Percentiles rank a stretch among this genome's conserved stretches.
Conservation (phyloP, 1,284 basidiomycete genomes). For the Apiotrichum domesticum region DNA sequence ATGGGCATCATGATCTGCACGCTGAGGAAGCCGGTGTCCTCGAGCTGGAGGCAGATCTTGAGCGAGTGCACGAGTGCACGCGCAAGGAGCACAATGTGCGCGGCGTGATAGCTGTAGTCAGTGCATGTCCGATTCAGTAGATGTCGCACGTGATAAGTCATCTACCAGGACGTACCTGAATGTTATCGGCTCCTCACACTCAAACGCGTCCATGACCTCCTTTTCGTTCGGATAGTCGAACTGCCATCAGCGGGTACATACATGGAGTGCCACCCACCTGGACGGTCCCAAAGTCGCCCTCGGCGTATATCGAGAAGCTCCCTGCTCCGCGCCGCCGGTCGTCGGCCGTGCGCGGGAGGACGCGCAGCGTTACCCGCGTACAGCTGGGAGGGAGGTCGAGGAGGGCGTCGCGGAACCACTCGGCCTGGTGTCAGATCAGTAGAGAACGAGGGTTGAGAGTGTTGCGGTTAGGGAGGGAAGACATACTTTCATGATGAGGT, state of each 20-base stretch:
- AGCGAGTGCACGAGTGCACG: constrained; percentile 70
- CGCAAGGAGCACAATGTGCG: constrained; percentile 62
- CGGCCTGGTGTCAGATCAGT: constrained; percentile 55
- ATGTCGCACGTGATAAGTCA: no score
- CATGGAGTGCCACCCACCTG: constrained; percentile 53
- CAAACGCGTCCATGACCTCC: constrained; percentile 81
- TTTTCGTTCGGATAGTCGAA: constrained; percentile 89
- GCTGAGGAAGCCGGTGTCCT: constrained; percentile 68
- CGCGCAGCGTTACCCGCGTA: constrained; percentile 73
- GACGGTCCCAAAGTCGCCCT: constrained; percentile 71
- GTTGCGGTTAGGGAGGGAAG: no score
- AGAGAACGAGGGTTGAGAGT: not conserved
- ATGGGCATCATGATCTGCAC: constrained; percentile 78
- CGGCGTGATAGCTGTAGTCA: constrained; percentile 64
- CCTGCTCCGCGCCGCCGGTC: constrained; percentile 28
- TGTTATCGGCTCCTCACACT: constrained; percentile 61
- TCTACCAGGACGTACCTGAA: constrained; percentile 58
- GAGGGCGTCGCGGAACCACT: constrained; percentile 86
- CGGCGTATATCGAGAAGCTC: constrained; percentile 68
- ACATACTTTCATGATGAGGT: constrained; percentile 76
- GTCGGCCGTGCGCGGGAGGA: constrained; percentile 49
- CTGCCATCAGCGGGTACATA: constrained; percentile 45
- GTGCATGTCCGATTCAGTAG: not conserved
- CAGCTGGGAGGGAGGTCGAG: constrained; percentile 79
- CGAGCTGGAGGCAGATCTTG: constrained; percentile 79